A percentile compares a stretch with the other conserved stretches of the same genome.
Conservation (phyloP, 2,329 filamentous ascomycete species). For the Akanthomyces dipterigenus region DNA sequence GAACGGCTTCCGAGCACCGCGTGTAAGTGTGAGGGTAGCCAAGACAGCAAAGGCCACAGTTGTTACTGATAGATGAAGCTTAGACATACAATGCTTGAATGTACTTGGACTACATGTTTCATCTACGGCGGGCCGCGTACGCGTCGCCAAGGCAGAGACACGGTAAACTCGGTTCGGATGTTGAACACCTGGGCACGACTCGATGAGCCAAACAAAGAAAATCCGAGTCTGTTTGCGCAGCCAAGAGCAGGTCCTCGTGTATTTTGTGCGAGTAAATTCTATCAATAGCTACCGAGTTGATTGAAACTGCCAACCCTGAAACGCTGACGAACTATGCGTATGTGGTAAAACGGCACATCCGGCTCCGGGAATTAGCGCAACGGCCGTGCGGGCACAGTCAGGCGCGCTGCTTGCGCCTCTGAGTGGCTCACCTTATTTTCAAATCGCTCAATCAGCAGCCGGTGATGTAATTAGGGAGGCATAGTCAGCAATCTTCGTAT, state of each 20-base stretch:
- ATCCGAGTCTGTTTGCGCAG: background rate
- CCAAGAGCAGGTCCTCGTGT: background rate
- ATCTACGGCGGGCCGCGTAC: background rate
- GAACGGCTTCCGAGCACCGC: background rate
- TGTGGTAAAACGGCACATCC: background rate
- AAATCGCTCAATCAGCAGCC: background rate
- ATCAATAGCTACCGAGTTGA: background rate
- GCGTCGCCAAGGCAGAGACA: background rate
- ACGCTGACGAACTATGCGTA: background rate
- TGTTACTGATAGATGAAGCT: too few species aligned
- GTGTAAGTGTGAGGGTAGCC: background rate
- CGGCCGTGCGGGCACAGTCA: slow-evolving; percentile 7
- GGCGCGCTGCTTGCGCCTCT: background rate
- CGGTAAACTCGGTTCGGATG: background rate
- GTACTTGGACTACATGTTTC: background rate
- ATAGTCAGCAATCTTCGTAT: background rate
- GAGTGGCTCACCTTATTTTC: background rate
- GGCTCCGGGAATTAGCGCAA: background rate
- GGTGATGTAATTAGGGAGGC: background rate
- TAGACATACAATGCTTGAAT: background rate
- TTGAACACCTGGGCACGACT: background rate
- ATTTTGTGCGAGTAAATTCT: background rate
- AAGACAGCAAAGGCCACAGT: background rate
- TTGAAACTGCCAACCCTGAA: background rate
- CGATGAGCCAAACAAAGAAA: background rate